These are phyloP conservation scores for Albugo laibachii DNA, from an alignment of 352 stramenopile species.

Conservation along the genomic window DNA sequence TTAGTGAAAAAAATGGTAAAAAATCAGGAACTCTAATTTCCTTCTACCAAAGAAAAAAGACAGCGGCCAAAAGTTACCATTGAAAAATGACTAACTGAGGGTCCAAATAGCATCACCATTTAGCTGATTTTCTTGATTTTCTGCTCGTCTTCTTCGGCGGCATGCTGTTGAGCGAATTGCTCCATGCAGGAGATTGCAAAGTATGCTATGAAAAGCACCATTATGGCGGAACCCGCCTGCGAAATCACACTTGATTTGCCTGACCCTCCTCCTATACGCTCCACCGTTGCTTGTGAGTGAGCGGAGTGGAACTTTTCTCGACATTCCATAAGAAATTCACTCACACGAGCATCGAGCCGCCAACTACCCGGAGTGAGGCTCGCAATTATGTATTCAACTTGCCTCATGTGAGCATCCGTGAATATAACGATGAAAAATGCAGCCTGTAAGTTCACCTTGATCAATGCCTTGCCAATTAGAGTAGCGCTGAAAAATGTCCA, in stretches of 20 bases:
- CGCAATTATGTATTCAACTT: slow-evolving; percentile 72
- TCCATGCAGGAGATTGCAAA: slow-evolving; percentile 82
- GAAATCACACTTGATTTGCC: slow-evolving; percentile 51
- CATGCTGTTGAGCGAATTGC: slow-evolving; percentile 80
- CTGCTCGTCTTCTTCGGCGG: slow-evolving; percentile 72
- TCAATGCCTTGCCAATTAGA: slow-evolving; percentile 84
- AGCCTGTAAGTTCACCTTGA: slow-evolving; percentile 83
- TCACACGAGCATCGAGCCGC: slow-evolving; percentile 58
- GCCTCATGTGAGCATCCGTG: slow-evolving; percentile 63
- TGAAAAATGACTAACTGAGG: too few species aligned
- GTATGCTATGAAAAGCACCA: slow-evolving; percentile 78
- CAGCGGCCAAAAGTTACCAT: too few species aligned
- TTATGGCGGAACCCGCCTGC: slow-evolving; percentile 53
- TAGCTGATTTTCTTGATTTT: slow-evolving; percentile 39
- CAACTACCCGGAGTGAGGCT: slow-evolving; percentile 43
- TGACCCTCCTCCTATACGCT: slow-evolving; percentile 23
- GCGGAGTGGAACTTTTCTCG: slow-evolving; percentile 76
- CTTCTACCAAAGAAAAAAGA: too few species aligned
- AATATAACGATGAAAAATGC: slow-evolving; percentile 86
- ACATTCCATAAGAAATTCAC: slow-evolving; percentile 71
- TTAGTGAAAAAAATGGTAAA: too few species aligned
- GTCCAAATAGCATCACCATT: too few species aligned
- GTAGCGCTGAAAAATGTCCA: slow-evolving; percentile 91
- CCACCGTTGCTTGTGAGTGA: slow-evolving; percentile 23
- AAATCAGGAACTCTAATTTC: too few species aligned